These are phyloP conservation scores for Fusarium haematococcum DNA, from an alignment of 2,329 filamentous ascomycete species.

Conservation along the genomic window DNA sequence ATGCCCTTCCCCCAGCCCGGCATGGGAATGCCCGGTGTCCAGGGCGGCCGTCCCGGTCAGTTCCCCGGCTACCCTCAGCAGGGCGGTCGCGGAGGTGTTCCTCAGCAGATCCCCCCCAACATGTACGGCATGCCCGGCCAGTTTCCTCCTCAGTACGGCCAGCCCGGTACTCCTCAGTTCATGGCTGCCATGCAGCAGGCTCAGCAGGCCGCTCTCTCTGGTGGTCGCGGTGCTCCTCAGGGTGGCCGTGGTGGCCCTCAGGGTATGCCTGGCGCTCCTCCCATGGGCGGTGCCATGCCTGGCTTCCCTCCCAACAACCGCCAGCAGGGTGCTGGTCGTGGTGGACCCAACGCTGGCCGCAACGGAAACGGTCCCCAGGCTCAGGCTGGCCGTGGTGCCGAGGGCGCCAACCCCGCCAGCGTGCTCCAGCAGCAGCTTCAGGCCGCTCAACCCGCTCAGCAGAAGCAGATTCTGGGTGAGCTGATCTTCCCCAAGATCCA, in stretches of 20 bases:
- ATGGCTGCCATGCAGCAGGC: conserved; percentile 87
- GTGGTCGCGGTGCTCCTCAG: conserved; percentile 73
- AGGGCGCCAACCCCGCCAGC: conserved; percentile 46
- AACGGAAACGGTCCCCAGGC: conserved; percentile 56
- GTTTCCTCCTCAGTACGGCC: conserved; percentile 83
- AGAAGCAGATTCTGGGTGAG: conserved; percentile 99
- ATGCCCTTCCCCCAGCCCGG: conserved; percentile 74
- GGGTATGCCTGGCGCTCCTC: conserved; percentile 79
- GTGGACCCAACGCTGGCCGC: conserved; percentile 55
- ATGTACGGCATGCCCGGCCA: conserved; percentile 85
- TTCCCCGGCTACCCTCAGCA: conserved; percentile 89
- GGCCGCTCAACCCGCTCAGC: conserved; percentile 74
- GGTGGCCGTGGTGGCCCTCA: conserved; percentile 72
- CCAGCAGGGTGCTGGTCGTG: conserved; percentile 64
- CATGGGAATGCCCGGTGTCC: conserved; percentile 77
- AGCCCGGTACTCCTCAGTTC: conserved; percentile 83
- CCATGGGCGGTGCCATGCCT: conserved; percentile 64
- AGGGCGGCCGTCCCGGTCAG: conserved; percentile 85
- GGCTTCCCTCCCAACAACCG: conserved; percentile 69
- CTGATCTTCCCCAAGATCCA: conserved; percentile 99
- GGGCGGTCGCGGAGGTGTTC: conserved; percentile 87
- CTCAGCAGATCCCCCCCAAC: conserved; percentile 88
- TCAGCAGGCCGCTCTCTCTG: conserved; percentile 69
- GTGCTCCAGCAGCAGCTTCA: conserved; percentile 70
- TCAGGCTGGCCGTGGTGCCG: conserved; percentile 55